Evolutionary conservation across 2,329 filamentous ascomycete species (phyloP), one percentile per base, ranked within the genome.

Genomic region (Fusarium coicis): DNA sequence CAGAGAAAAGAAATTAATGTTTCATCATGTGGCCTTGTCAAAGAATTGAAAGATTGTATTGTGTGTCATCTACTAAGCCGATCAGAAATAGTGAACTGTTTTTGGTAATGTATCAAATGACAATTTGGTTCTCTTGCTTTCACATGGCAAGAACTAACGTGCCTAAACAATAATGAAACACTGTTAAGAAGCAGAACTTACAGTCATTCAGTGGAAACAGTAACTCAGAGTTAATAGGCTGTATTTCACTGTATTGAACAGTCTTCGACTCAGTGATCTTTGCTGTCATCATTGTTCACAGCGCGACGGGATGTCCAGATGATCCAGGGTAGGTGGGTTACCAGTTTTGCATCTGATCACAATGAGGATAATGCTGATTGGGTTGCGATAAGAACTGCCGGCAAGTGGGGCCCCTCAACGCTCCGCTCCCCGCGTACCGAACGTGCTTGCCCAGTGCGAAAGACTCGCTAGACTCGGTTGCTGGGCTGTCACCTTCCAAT

Each of bases 401-500:
- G 26, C 5, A 23, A 50, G 50, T 46, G 50, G 66, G 15, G 42
- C 26, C 4, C 7, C 2, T 23, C 12, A 36, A 2, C 5, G 19
- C 15, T 56, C 43, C 46, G 4, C 10, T 7, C 10, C 37, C 12
- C 42, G 19, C 30, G 39, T 52, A 52, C 60, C 42, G 30, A n/a
- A 6, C 28, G 58, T 46, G 37, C 14, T 12, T 50, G 40, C 55
- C 55, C 49, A 69, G 53, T 64, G 66, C 50, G 64, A 47, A 26
- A 52, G 12, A 52, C 49, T 36, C 30, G 47, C 16, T 36, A 19
- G 26, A 28, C 28, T 16, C 52, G 43, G 70, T 70, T 70, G 72
- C 68, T 59, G 50, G 50, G 50, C 49, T 66, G 65, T 53, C 70
- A 69, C 62, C 44, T 59, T 53, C 66, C 68, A 68, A 70, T 77